phyloP scores from a whole-genome alignment of 1,284 basidiomycete genomes.

The Puccinia sorghi region DNA sequence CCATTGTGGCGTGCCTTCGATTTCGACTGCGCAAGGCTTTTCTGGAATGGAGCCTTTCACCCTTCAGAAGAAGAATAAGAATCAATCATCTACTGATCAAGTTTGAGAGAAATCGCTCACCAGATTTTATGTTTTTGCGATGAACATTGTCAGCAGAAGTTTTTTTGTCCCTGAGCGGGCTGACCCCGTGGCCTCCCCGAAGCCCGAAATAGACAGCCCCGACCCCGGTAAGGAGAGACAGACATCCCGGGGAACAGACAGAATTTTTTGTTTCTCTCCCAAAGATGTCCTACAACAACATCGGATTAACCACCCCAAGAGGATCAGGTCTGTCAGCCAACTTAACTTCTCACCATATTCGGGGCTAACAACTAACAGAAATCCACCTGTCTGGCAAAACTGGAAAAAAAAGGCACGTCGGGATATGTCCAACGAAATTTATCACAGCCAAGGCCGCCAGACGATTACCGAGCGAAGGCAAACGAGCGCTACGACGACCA shows the following conservation, averaged over 20 bases:
- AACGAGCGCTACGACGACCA: slow-evolving; percentile 29
- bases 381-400: background rate
- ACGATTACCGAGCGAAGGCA: slow-evolving; percentile 13
- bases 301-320: slow-evolving; percentile 39
- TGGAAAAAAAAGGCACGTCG: slow-evolving; percentile 39
- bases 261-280: no score
- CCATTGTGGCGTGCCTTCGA: background rate
- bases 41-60: no score
- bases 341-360: background rate
- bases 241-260: no score
- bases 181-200: no score
- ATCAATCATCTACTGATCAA: no score
- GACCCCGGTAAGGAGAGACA: no score
- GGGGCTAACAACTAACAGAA: background rate
- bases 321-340: slow-evolving; percentile 34
- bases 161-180: no score
- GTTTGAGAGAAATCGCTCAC: no score
- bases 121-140: no score
- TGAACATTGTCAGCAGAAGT: no score
- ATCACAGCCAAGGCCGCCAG: slow-evolving; percentile 9
- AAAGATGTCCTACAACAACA: slow-evolving; percentile 49
- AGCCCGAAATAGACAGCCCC: no score
- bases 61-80: background rate
- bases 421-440: slow-evolving; percentile 49
- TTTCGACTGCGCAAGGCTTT: no score